Evolutionary conservation across 2,329 filamentous ascomycete species (phyloP).

Genomic region (Atkinsonella texensis): DNA sequence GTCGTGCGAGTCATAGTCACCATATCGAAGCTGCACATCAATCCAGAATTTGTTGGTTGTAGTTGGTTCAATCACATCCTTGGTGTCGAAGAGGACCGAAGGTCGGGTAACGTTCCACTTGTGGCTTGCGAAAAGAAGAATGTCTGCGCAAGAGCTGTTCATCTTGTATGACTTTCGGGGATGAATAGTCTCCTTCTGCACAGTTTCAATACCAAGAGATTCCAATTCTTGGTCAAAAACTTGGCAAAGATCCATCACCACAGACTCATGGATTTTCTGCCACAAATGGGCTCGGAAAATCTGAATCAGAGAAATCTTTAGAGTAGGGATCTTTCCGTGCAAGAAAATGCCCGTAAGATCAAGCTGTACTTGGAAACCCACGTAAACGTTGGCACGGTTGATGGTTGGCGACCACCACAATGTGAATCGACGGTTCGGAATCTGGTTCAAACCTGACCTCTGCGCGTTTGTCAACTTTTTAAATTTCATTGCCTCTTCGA

Average conservation of each 20-base stretch:
- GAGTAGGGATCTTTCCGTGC: slow-evolving; percentile 94
- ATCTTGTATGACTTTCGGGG: slow-evolving; percentile 99
- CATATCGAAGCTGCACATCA: slow-evolving; percentile 91
- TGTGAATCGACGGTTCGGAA: slow-evolving; percentile 96
- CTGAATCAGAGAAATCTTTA: slow-evolving; percentile 97
- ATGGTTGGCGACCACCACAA: slow-evolving; percentile 95
- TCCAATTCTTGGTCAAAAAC: slow-evolving; percentile 97
- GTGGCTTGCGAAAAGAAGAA: slow-evolving; percentile 90
- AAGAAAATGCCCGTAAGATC: slow-evolving; percentile 98
- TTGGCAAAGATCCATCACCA: slow-evolving; percentile 98
- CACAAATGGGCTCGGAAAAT: slow-evolving; percentile 99
- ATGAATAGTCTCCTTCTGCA: slow-evolving; percentile 98
- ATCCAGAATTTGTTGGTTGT: slow-evolving; percentile 99
- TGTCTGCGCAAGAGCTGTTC: slow-evolving; percentile 98
- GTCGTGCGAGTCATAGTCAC: slow-evolving; percentile 97
- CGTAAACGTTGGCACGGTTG: slow-evolving; percentile 92
- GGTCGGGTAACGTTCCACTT: slow-evolving; percentile 98
- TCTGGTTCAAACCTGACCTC: slow-evolving; percentile 92
- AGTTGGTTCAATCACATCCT: slow-evolving; percentile 85
- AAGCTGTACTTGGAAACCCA: slow-evolving; percentile 97
- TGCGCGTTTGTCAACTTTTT: slow-evolving; percentile 98
- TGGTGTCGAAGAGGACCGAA: slow-evolving; percentile 88
- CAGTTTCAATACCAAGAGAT: slow-evolving; percentile 88
- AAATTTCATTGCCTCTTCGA: slow-evolving; percentile 74
- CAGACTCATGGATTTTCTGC: slow-evolving; percentile 99